phyloP scores from a whole-genome alignment of 192 early-diverging fungal genomes.

The Linnemannia exigua region DNA sequence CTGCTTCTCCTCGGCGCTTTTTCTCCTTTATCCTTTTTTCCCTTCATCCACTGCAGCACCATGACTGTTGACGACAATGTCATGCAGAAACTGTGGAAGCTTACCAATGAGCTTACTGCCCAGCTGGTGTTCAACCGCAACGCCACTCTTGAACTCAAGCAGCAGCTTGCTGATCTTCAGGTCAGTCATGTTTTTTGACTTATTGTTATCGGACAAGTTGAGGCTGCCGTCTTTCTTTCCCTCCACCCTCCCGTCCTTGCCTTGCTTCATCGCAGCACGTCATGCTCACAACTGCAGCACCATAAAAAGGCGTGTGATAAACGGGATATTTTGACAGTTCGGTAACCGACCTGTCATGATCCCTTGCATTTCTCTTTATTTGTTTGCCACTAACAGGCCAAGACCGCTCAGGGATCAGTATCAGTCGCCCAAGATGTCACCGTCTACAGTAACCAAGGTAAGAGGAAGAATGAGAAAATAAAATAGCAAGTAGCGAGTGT shows the following conservation, averaged over 20 bases:
- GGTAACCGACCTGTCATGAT: not conserved
- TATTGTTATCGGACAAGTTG: not conserved
- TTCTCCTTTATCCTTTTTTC: not conserved
- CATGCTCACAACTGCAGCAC: not conserved
- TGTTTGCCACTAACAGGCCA: conserved; percentile 24
- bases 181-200: conserved; percentile 18
- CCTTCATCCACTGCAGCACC: not conserved
- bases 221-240: not conserved
- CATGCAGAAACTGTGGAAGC: conserved; percentile 61
- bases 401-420: conserved; percentile 26
- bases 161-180: conserved; percentile 60
- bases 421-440: conserved; percentile 13
- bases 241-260: not conserved
- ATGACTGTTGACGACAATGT: conserved; percentile 61
- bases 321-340: not conserved
- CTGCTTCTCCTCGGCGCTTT: not conserved
- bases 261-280: not conserved
- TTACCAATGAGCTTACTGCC: conserved; percentile 62
- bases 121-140: conserved; percentile 61
- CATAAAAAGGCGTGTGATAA: conserved; percentile 3
- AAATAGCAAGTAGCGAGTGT: not conserved
- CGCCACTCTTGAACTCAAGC: conserved; percentile 47
- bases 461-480: not conserved
- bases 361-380: not conserved
- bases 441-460: not conserved